Evolutionary conservation across 352 stramenopile genomes (phyloP).

Genomic region (Pythium dissotocum): DNA sequence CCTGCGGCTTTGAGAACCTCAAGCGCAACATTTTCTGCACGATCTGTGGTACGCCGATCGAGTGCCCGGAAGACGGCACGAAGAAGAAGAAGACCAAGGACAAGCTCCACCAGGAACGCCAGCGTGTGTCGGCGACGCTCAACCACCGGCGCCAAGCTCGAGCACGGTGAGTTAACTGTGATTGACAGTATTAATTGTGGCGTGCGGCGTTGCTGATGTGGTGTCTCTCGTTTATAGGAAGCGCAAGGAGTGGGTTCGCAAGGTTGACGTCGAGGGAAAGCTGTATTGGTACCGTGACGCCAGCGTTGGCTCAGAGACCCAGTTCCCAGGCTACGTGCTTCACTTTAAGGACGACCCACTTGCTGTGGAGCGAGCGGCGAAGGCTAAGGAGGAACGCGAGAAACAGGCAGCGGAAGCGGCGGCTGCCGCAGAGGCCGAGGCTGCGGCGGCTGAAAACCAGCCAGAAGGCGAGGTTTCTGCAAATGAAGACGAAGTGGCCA

Average conservation of each 20-base stretch:
- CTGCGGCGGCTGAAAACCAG: background rate
- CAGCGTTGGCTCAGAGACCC: background rate
- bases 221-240: slow-evolving; percentile 8
- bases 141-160: slow-evolving; percentile 15
- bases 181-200: background rate
- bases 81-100: slow-evolving; percentile 16
- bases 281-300: slow-evolving; percentile 25
- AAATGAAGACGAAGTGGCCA: background rate
- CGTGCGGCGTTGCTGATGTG: background rate
- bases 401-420: background rate
- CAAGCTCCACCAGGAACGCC: slow-evolving; percentile 12
- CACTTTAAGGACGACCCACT: slow-evolving; percentile 14
- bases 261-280: slow-evolving; percentile 23
- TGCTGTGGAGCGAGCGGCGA: background rate
- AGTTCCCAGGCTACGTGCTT: slow-evolving; percentile 12
- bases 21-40: slow-evolving; percentile 42
- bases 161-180: slow-evolving; percentile 9
- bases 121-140: slow-evolving; percentile 16
- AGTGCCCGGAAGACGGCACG: background rate
- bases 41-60: slow-evolving; percentile 32
- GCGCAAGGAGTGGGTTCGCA: slow-evolving; percentile 31
- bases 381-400: background rate
- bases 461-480: slow-evolving; percentile 3
- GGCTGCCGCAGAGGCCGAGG: background rate
- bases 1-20: slow-evolving; percentile 44